Evolutionary conservation across 2,329 filamentous ascomycete genomes (phyloP).

Genomic region (Diaporthe vaccinii): DNA sequence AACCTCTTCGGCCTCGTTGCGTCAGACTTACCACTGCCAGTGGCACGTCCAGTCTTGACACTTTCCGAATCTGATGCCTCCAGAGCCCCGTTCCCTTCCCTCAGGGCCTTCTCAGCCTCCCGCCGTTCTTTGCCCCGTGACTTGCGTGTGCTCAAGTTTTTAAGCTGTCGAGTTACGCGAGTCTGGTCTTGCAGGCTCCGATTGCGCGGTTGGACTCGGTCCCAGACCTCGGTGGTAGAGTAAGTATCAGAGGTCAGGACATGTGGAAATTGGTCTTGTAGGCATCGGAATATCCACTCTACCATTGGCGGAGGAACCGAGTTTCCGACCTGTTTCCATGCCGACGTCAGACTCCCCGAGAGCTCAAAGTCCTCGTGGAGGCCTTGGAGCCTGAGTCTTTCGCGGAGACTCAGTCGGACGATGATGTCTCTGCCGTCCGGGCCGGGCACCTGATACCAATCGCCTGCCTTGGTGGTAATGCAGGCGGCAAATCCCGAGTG

Average conservation of each 20-base stretch:
- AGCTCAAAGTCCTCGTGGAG: background rate
- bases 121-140: background rate
- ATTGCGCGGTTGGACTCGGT: background rate
- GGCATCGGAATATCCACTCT: background rate
- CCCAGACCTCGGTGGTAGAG: background rate
- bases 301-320: background rate
- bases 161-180: background rate
- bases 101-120: background rate
- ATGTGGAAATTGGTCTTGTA: background rate
- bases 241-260: background rate
- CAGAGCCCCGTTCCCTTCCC: background rate
- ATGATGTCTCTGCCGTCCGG: background rate
- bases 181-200: background rate
- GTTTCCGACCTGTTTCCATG: background rate
- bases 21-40: background rate
- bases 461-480: background rate
- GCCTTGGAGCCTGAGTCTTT: background rate
- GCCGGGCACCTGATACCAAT: slow-evolving; percentile 3
- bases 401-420: background rate
- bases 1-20: background rate
- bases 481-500: slow-evolving; percentile 2
- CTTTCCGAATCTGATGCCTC: background rate
- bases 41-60: background rate
- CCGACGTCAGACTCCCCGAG: background rate
- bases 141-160: background rate